Evolutionary conservation across 345 rosid species (phyloP), one percentile per base, ranked within the genome.

Genomic region (Populus alba): DNA sequence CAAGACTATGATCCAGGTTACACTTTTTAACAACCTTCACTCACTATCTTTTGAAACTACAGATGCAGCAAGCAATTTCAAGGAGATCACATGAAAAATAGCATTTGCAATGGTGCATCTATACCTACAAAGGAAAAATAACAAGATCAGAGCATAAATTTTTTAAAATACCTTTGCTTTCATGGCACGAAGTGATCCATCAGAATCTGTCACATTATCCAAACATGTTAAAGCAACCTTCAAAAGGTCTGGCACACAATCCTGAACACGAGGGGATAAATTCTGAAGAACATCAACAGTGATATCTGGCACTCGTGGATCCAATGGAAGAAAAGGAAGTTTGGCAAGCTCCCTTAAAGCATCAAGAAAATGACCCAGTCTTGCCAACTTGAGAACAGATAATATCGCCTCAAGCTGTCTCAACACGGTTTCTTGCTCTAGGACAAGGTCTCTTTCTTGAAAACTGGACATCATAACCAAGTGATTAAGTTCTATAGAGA

Each of bases 361-460:
- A 87, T 94, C 99, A 65, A 91, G 80, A 87, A 90, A 85, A 75
- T 86, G 86, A 72, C 97, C 96, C 57, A 74, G 80, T 79, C 88
- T 94, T 16, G 82, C 91, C 86, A 90, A 71, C 82, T 91, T 92
- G 80, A 91, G 97, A 73, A 92, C 81, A 35, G 95, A 88, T 79
- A 97, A 86, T 82, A 92, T 83, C 15, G 98, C 97, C 90, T 97
- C 98, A 7, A 97, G 99, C 87, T 97, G 97, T 85, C 99, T 91
- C 82, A 97, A 81, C 45, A 94, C 88, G 27, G 90, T 94, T 80
- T 97, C 93, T 84, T 97, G 98, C 87, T 91, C 97, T 85, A 89
- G 73, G 77, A 91, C 94, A 59, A 77, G 91, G 70, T 91, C 97
- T 79, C 93, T 88, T 84, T 97, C 99, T 80, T 83, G 91, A 72